Evolutionary conservation across 2,329 filamentous ascomycete genomes (phyloP), one percentile per base, ranked within the genome.

Genomic region (Cephalotrichum gorgonifer): DNA sequence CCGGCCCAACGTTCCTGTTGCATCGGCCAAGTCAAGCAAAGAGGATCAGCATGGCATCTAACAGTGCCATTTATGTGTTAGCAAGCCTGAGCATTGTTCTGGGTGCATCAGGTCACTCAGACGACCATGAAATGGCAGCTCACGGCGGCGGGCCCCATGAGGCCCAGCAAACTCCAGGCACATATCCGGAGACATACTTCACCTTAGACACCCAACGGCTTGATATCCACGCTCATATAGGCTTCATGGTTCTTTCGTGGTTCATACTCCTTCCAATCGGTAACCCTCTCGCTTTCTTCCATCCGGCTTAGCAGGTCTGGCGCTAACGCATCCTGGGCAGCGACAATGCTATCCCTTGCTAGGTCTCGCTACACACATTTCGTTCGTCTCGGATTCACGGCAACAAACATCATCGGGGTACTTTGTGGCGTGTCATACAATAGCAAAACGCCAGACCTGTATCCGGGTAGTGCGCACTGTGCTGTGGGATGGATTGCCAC

Each of bases 401-500:
- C 73, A 1, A 62, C 74, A 31, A 88, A 89, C 60, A 74, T 71
- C 3, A 56, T 83, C 2, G 86, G 83, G 17, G 56, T 90, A 23
- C 58, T 87, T 12, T 62, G 86, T 25, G 81, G 78, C 6, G 74
- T 78, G 44, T 69, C 87, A 30, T 95, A 95, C 71, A 88, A 93
- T 62, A 74, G 76, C 51, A 81, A 77, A 54, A 95, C 88, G 0
- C 88, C 89, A 1, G 87, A 95, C 60, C 70, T 96, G 22, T 96
- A 95, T 62, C 81, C 82, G 27, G 83, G 86, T 61, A 95, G 95
- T 61, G 79, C 85, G 17, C 90, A 96, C 64, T 83, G 88, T 69
- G 89, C 86, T 63, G 75, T 91, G 42, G 89, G 89, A 49, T 97
- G 91, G 91, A 73, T 87, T 39, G 75, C 85, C 27, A 91, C 85